Base-by-base conservation (phyloP, 768 basidiomycete species). In the Boletus speciosus region DNA sequence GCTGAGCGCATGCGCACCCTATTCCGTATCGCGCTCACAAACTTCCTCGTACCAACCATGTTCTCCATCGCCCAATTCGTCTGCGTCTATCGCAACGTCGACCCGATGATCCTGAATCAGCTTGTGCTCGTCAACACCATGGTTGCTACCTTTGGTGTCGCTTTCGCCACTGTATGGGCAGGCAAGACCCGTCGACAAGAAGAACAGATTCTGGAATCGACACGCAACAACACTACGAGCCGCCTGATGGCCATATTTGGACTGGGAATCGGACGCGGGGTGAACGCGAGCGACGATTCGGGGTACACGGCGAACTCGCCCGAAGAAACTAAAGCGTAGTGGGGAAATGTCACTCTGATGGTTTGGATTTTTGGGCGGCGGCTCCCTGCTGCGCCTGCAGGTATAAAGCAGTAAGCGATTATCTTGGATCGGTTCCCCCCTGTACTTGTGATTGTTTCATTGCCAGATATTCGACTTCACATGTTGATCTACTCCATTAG, bases 11-110 rank as follows among this genome's bases (percentile, higher is more conserved):
- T 66, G 41, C 59, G 46, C 14, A 52, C 36, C 14, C 57, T 69
- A 32, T 65, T 61, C 45, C 62, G 53, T 27, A 69, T 69, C 21
- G 64, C 68, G 16, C 51, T 59, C 32, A 56, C 66, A 11, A 69
- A 70, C 44, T 69, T 69, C 49, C 34, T 63, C 19, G 34, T 69
- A 23, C 69, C 68, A 1, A 47, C 54, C 12, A 12, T 49, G 21
- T 49, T 61, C 23, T 61, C 60, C 6, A 49, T 61, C 14, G 50
- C n/a, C 5, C 59, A 56, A 41, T 51, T 60, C 19, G 29, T 60
- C 21, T 45, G 42, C 2, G 19, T 40, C 35, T 61, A 60, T 31
- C 49, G 27, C 15, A 25, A 27, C 9, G 29, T 38, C 11, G 5
- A 40, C n/a, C n/a, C 23, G 14, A 4, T 27, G 3, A 0, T 41